These are phyloP conservation scores for Pseudogymnoascus sp. DNA, from an alignment of 2,329 filamentous ascomycete genomes.

Conservation along the genomic window DNA sequence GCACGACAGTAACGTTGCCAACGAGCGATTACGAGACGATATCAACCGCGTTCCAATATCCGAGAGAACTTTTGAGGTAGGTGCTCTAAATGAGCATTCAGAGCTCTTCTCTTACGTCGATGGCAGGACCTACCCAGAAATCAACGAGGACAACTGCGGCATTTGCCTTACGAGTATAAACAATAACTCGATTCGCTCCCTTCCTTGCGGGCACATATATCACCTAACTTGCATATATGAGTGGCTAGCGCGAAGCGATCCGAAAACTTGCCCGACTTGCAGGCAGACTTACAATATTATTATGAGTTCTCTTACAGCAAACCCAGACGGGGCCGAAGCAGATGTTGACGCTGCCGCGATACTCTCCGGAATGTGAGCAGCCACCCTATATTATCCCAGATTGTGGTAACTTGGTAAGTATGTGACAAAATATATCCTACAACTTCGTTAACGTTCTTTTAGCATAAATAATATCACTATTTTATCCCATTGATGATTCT, in stretches of 20 bases:
- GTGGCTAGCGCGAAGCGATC: background rate
- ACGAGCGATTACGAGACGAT: background rate
- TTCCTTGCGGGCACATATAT: background rate
- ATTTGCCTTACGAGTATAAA: background rate
- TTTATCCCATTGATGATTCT: background rate
- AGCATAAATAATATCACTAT: background rate
- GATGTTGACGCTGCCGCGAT: background rate
- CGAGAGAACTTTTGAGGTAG: background rate
- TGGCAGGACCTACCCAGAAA: background rate
- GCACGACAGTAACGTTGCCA: background rate
- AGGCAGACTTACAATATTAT: background rate
- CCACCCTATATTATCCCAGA: background rate
- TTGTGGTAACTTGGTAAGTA: background rate
- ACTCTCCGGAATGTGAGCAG: background rate
- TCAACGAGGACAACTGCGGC: background rate
- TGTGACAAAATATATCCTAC: background rate
- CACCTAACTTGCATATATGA: background rate
- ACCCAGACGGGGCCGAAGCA: background rate
- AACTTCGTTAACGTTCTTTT: background rate
- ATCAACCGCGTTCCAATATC: background rate
- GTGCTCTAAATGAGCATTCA: background rate
- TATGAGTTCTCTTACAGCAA: background rate
- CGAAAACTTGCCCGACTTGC: background rate
- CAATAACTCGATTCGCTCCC: background rate
- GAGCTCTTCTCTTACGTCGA: constrained; percentile 1